Base-by-base conservation (phyloP, 164 flowering plant genomes). In the Buxus sempervirens region DNA sequence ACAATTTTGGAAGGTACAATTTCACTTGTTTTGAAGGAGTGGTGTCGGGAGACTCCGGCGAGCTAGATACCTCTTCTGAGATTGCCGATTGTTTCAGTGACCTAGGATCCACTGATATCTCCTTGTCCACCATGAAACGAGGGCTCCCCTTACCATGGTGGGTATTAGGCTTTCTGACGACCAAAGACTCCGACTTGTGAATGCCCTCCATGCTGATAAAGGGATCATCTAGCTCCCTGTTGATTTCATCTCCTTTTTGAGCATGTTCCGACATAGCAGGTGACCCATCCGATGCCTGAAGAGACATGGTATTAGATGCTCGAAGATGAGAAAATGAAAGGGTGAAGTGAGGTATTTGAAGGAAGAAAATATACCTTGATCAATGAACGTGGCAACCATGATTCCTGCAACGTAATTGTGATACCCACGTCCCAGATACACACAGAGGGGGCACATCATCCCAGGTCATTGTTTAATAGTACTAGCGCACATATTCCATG, bases 51-150 rank as follows among this genome's bases (percentile, higher is more conserved):
- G 63, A 59, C 28, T 60, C 28, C 70, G 58, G 61, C 15, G 54
- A n/a, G 15, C 51, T 62, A 45, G 63, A 58, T 26, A 57, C 67
- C 3, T 24, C 66, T 27, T 48, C 63, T 36, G 61, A n/a, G 4
- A 19, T 63, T 5, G 72, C 56, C 14, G 80, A 68, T 66, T 72
- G 77, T 51, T 58, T 78, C 67, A 86, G 24, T 1, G 96, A 86
- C 36, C 77, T 58, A 1, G 96, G 90, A 73, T 90, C 91, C 16
- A 86, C 83, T 0, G 80, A 80, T 63, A 81, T 84, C 75, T 84
- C 90, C 28, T 56, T 76, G 14, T 51, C 70, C 49, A 57, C 58
- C 38, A 45, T 28, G 45, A 53, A 58, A 10, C 25, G 19, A n/a
- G 28, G 63, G 42, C 16, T 38, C 19, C 20, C 27, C 67, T 54